phyloP scores from a whole-genome alignment of 352 stramenopile species.

The Globisporangium parvum region DNA sequence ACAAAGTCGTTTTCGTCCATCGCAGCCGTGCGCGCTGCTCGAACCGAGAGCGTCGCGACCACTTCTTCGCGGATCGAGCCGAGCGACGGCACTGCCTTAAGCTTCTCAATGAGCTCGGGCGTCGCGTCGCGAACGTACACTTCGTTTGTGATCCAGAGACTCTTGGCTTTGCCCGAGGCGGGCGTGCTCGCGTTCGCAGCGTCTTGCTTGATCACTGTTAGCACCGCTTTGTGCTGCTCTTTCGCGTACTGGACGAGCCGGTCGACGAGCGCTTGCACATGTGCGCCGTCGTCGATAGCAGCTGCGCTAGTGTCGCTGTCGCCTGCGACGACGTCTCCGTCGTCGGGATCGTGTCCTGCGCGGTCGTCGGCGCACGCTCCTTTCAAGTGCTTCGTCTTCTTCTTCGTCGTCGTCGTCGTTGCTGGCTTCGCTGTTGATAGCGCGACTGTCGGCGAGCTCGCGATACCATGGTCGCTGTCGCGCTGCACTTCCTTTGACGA shows the following conservation, averaged over 20 bases:
- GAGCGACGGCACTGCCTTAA: slow-evolving; percentile 24
- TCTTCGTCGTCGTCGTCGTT: neutral
- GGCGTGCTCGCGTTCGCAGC: slow-evolving; percentile 8
- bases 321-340: neutral
- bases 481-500: slow-evolving; percentile 2
- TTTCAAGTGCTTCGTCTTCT: slow-evolving; percentile 5
- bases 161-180: slow-evolving; percentile 11
- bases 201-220: slow-evolving; percentile 19
- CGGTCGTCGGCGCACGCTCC: slow-evolving; percentile 4
- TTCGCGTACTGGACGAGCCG: slow-evolving; percentile 21
- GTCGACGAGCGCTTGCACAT: slow-evolving; percentile 25
- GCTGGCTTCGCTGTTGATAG: neutral
- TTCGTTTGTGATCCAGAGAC: slow-evolving; percentile 53
- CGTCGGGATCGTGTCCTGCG: neutral
- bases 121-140: slow-evolving; percentile 29
- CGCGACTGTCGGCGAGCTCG: too few relatives aligned
- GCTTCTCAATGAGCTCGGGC: slow-evolving; percentile 25
- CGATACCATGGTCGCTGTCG: neutral
- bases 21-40: slow-evolving; percentile 3
- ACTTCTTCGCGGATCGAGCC: slow-evolving; percentile 22
- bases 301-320: slow-evolving; percentile 3
- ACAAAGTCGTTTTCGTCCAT: slow-evolving; percentile 16
- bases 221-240: slow-evolving; percentile 22
- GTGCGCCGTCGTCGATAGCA: neutral
- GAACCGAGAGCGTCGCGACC: slow-evolving; percentile 14